Evolutionary conservation across 1,139 yeast species (phyloP), one percentile per base, ranked within the genome.

Genomic region (Starmera stellimalicola): DNA sequence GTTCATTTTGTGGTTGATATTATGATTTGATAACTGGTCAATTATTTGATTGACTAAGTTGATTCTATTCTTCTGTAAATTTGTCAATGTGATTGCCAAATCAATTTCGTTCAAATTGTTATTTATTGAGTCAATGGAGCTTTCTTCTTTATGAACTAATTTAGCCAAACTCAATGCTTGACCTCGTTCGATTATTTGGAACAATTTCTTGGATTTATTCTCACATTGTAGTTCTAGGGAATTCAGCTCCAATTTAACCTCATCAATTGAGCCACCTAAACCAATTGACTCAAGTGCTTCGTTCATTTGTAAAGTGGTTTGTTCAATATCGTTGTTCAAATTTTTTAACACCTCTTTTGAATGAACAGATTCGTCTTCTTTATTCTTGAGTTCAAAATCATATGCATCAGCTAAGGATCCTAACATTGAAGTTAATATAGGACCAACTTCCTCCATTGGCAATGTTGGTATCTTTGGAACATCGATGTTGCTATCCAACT

Each of bases 161-260:
- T 62, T 59, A 0, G 82, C 82, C 27, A 80, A 55, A 32, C 69
- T 73, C 27, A 70, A 61, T 0, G 83, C 77, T 47, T 78, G 87
- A 1, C 77, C 61, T 34, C 78, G 63, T 47, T 77, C 79, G 16
- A 72, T 56, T 6, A 70, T 45, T 36, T 58, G 59, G 17, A 58
- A 57, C 32, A 73, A 52, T 28, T 57, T 56, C n/a, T 41, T 39
- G 3, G 58, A 50, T 30, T 59, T 54, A 14, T 51, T 48, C 3
- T 43, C 41, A 12, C 55, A 47, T 18, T 40, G 43, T 3, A 43
- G 40, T 25, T 57, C 56, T 22, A 55, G 38, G 20, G 51, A 52
- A 3, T 46, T 46, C 11, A 65, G 49, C 12, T 52, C 51, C 10
- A 36, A 37, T 36, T 56, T 50, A 23, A 59, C 40, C 23, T 59